A percentile compares a stretch with the other conserved stretches of the same genome.
Conservation (phyloP, 2,329 filamentous ascomycete species). For the Blastomyces gilchristii region DNA sequence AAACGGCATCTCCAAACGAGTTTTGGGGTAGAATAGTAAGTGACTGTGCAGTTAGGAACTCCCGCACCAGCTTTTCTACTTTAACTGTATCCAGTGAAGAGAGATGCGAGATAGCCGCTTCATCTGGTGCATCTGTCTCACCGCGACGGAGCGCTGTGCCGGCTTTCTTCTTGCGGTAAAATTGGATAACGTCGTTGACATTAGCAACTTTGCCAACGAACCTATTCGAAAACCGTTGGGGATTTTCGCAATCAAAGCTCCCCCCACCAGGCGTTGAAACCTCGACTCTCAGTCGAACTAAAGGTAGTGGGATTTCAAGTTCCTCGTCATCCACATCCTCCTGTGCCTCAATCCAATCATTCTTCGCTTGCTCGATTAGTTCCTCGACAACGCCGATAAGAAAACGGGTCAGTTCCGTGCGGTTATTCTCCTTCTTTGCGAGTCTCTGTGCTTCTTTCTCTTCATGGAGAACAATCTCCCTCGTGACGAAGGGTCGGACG, state of each 20-base stretch:
- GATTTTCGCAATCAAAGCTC: slow-evolving; percentile 84
- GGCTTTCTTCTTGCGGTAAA: slow-evolving; percentile 74
- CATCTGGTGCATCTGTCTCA: slow-evolving; percentile 44
- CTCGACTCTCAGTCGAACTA: slow-evolving; percentile 85
- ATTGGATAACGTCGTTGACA: slow-evolving; percentile 84
- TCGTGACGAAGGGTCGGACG: slow-evolving; percentile 82
- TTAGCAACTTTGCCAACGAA: slow-evolving; percentile 90
- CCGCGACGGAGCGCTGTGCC: slow-evolving; percentile 31
- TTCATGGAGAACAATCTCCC: slow-evolving; percentile 65
- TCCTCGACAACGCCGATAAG: slow-evolving; percentile 71
- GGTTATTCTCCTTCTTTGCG: slow-evolving; percentile 72
- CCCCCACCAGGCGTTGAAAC: slow-evolving; percentile 76
- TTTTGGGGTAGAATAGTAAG: slow-evolving; percentile 89
- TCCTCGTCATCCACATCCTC: slow-evolving; percentile 49
- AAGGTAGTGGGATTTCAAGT: slow-evolving; percentile 59
- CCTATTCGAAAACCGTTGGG: slow-evolving; percentile 87
- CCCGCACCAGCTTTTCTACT: slow-evolving; percentile 77
- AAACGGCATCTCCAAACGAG: slow-evolving; percentile 83
- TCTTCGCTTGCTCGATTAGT: slow-evolving; percentile 74
- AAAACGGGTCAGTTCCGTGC: slow-evolving; percentile 65
- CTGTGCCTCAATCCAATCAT: slow-evolving; percentile 72
- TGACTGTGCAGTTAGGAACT: slow-evolving; percentile 77
- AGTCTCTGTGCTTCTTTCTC: slow-evolving; percentile 68
- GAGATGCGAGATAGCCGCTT: slow-evolving; percentile 50
- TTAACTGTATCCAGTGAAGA: slow-evolving; percentile 63